Conservation (phyloP, 2,329 filamentous ascomycete genomes). For the Diaporthe citri region DNA sequence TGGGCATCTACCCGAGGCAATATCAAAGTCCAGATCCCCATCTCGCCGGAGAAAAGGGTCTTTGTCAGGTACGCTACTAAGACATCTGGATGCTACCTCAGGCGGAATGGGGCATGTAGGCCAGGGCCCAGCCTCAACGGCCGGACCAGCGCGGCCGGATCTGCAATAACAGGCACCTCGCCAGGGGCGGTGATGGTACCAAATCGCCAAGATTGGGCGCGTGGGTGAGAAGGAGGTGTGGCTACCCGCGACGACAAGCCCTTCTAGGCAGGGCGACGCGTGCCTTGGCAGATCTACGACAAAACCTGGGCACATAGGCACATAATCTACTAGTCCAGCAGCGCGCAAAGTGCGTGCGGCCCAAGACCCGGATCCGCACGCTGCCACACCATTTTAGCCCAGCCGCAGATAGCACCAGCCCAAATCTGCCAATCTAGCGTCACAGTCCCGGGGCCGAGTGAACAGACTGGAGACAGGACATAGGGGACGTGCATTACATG, state of each 20-base stretch:
- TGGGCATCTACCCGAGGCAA: background rate
- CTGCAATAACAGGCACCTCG: background rate
- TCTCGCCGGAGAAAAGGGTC: slow-evolving; percentile 16
- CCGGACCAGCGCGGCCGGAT: slow-evolving; percentile 7
- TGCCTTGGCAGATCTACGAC: background rate
- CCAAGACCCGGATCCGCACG: slow-evolving; percentile 34
- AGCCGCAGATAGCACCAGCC: slow-evolving; percentile 10
- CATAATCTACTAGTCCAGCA: too few relatives aligned
- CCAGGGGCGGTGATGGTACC: background rate
- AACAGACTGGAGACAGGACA: background rate
- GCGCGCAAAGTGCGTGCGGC: background rate
- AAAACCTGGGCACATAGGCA: background rate
- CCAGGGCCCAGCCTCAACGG: background rate
- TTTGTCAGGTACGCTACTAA: background rate
- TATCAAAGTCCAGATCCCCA: background rate
- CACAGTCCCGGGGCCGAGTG: background rate
- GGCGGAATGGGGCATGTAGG: background rate
- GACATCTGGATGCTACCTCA: background rate
- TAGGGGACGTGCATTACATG: background rate
- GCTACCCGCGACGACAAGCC: background rate
- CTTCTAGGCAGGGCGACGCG: slow-evolving; percentile 9
- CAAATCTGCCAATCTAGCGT: slow-evolving; percentile 1
- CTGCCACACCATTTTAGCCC: slow-evolving; percentile 28
- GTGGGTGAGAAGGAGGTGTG: background rate
- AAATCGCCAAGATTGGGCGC: background rate